These are phyloP conservation scores for Aquilaria agallochum DNA, from an alignment of 441 rosid genomes.

Conservation along the genomic window DNA sequence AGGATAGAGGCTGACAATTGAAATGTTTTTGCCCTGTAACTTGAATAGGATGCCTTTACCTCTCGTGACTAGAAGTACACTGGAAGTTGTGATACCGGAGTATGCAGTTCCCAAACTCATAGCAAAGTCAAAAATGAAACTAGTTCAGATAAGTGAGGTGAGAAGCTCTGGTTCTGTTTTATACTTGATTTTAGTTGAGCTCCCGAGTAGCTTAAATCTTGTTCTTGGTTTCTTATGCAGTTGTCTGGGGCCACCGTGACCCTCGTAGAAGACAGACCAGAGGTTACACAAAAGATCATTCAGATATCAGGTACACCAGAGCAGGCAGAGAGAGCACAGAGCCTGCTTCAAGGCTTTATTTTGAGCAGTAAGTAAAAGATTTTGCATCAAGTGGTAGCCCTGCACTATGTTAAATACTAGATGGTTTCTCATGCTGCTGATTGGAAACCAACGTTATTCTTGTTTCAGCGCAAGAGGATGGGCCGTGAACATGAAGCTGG, in stretches of 20 bases:
- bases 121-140: constrained; percentile 86
- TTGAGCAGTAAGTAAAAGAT: constrained; percentile 69
- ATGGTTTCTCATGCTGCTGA: background rate
- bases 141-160: constrained; percentile 92
- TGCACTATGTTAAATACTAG: background rate
- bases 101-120: constrained; percentile 79
- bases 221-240: constrained; percentile 32
- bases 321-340: constrained; percentile 94
- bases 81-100: constrained; percentile 90
- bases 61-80: constrained; percentile 87
- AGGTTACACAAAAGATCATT: constrained; percentile 62
- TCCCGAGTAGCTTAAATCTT: background rate
- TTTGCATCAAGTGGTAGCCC: background rate
- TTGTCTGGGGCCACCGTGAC: constrained; percentile 88
- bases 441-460: constrained; percentile 7
- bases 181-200: constrained; percentile 1
- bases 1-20: background rate
- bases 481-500: constrained; percentile 27
- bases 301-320: constrained; percentile 89
- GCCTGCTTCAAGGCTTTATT: constrained; percentile 94
- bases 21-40: constrained; percentile 1
- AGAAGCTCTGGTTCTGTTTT: constrained; percentile 13
- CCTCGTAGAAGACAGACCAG: constrained; percentile 71
- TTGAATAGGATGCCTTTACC: constrained; percentile 57
- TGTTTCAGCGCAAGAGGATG: constrained; percentile 78